Base-by-base conservation (phyloP, 345 rosid genomes). In the thale cress (Arabidopsis thaliana) region DNA sequence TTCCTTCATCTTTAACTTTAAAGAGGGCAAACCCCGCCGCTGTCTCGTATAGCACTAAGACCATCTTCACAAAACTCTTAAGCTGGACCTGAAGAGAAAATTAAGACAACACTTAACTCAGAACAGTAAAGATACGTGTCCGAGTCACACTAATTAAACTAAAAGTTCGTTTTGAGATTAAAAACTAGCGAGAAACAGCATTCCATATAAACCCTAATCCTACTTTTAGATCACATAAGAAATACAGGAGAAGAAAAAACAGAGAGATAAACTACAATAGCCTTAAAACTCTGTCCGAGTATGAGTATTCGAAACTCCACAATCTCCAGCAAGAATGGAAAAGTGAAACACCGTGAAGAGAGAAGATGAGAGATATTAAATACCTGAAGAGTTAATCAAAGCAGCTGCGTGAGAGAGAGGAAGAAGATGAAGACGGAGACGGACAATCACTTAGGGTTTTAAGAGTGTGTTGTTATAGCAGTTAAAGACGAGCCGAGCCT, bases 1-100 rank as follows among this genome's bases (percentile, higher is more conserved):
- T 89, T 56, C 88, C 88, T 79, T 85, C 96, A 76, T 89, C 84
- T 65, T 83, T 56, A 0, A 91, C 89, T 76, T 89, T 89, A 50
- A 91, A 89, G 25, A 88, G 86, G 60, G 87, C 90, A 62, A 85
- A 88, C 38, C 97, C 83, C 1, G 65, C 83, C 0, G 83, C 49
- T 6, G 77, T 70, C 48, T 80, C 83, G 12, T 59, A 37, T 10
- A 80, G 72, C 32, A 28, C 32, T 12, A 75, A 1, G 7, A 51
- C 4, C 83, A 80, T 80, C 68, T 67, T 73, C 36, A 58, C 65
- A 62, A 25, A 61, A 6, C 25, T 33, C 45, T 60, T 1, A 55
- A 55, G 30, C 24, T 58, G 14, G 8, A 56, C 52, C 76, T 58
- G n/a, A 56, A 34, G 7, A 37, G 5, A 25, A 37, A 23, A 38